Base-by-base conservation (phyloP, 768 basidiomycete species). In the Pleurotus eryngii region DNA sequence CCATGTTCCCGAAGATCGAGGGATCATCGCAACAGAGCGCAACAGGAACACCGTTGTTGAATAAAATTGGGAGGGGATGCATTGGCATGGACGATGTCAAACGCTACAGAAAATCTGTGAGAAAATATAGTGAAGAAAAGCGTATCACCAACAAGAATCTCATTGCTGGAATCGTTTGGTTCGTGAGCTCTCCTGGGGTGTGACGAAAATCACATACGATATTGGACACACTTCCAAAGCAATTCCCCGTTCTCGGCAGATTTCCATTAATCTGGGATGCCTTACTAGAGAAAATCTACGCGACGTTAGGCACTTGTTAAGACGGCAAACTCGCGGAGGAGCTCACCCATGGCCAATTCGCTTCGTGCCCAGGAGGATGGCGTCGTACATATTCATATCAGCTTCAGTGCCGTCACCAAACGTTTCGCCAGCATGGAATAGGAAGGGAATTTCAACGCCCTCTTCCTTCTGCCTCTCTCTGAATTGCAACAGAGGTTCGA, bases 351-450 rank as follows among this genome's bases (percentile, higher is more conserved):
- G 90, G 0, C 90, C 90, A 55, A 92, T 92, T 18, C 89, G 81
- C 65, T 84, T 90, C 7, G 90, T 89, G 11, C 86, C 89, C 5
- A 92, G 74, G 39, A 91, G 72, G 50, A 92, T 83, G 5, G 90
- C 89, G 65, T 92, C 90, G 61, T 87, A 91, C 26, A 92, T 69
- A 64, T 92, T 92, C 49, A 77, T 68, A 58, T 92, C 90, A 17
- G 85, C 84, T 17, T 75, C 70, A 3, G 81, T 82, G 5, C 90
- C 90, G 65, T 92, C 90, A 4, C 88, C 87, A 18, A 87, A 76
- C 0, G 90, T 92, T 70, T 92, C 90, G 17, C 90, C 90, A 0
- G 87, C 89, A 63, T 92, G 90, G 63, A 90, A 84, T 47, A 91
- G 78, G 68, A 89, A 90, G 0, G 90, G 90, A 22, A 91, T 82